Conservation (phyloP, 139 green algal species). For the Chlorella sp. region DNA sequence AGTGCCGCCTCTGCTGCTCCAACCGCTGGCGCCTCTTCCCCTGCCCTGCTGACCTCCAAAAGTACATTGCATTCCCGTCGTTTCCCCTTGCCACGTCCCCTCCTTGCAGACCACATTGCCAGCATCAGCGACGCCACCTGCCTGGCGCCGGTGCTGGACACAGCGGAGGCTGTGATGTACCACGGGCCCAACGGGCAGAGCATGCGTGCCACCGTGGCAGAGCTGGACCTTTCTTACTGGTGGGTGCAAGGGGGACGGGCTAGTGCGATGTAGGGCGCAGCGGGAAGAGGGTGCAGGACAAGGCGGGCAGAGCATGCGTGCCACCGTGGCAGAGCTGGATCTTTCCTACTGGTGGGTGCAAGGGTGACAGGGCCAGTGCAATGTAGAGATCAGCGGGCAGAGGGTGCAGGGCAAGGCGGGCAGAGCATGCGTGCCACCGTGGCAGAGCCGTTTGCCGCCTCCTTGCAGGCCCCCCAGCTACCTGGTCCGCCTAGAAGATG, state of each 20-base stretch:
- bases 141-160: constrained; percentile 50
- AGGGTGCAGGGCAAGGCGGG: too few species aligned
- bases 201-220: constrained; percentile 36
- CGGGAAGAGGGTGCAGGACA: too few species aligned
- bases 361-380: not conserved
- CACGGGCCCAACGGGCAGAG: not conserved
- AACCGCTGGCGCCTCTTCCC: too few species aligned
- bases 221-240: constrained; percentile 46
- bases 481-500: constrained; percentile 37
- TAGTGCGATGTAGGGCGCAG: not conserved
- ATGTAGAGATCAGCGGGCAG: too few species aligned
- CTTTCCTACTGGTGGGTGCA: constrained; percentile 38
- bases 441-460: constrained; percentile 15
- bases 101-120: constrained; percentile 53
- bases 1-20: too few species aligned
- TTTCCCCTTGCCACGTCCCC: not conserved
- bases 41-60: too few species aligned
- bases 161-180: constrained; percentile 48
- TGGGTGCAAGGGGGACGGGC: constrained; percentile 2
- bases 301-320: too few species aligned
- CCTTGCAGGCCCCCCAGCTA: constrained; percentile 53
- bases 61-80: too few species aligned
- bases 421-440: constrained; percentile 5
- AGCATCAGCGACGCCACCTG: constrained; percentile 29
- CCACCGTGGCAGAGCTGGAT: constrained; percentile 46